Percentiles rank a stretch among this genome's conserved stretches.
Conservation (phyloP, 1,139 yeast genomes). For the Scheffersomyces titani region DNA sequence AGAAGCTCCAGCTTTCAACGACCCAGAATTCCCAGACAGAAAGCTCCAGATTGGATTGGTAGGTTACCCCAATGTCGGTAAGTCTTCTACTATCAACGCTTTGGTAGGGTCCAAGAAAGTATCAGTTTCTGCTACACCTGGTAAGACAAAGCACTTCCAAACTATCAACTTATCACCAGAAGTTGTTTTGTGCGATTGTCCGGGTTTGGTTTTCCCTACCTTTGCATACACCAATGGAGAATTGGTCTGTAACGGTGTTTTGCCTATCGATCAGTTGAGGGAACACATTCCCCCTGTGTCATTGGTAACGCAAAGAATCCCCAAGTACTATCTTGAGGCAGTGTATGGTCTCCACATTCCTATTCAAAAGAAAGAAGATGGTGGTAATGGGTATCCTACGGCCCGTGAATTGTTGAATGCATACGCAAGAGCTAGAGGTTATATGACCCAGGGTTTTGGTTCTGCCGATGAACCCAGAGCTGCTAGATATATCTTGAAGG, state of each 20-base stretch:
- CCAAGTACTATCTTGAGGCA: conserved; percentile 86
- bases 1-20: conserved; percentile 75
- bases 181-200: conserved; percentile 94
- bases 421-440: conserved; percentile 96
- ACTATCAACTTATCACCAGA: conserved; percentile 84
- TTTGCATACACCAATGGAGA: conserved; percentile 97
- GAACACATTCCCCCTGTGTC: conserved; percentile 92
- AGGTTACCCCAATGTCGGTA: conserved; percentile 97
- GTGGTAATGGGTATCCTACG: conserved; percentile 87
- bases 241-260: conserved; percentile 94
- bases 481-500: conserved; percentile 88
- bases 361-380: conserved; percentile 73
- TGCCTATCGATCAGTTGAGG: conserved; percentile 95
- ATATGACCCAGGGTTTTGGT: conserved; percentile 96
- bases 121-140: conserved; percentile 97
- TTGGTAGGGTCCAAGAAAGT: conserved; percentile 95
- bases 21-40: conserved; percentile 58
- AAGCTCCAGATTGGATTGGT: conserved; percentile 90
- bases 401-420: conserved; percentile 88
- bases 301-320: conserved; percentile 83
- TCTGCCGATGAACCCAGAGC: conserved; percentile 97
- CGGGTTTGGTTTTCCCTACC: conserved; percentile 98
- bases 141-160: conserved; percentile 98
- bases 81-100: conserved; percentile 94
- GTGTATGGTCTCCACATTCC: conserved; percentile 90